Percentiles rank a stretch among this genome's conserved stretches.
Evolutionary conservation across 179 eudicot species (phyloP).

Genomic region (Carnegiea gigantea): DNA sequence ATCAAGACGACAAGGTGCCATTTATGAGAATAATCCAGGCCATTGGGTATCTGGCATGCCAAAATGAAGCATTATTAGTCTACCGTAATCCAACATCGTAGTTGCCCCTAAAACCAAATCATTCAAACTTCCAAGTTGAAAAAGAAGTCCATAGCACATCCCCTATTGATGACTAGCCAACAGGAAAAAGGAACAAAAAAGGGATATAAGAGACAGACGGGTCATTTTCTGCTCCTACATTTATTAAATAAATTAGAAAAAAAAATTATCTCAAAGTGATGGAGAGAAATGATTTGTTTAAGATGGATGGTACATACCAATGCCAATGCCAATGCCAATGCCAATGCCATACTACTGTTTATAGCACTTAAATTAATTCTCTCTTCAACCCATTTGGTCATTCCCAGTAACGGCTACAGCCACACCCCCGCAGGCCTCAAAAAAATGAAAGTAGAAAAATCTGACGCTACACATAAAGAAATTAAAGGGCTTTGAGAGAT

Average conservation of each 20-base stretch:
- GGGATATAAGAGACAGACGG: background rate
- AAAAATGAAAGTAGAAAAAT: slow-evolving; percentile 22
- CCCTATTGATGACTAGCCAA: slow-evolving; percentile 23
- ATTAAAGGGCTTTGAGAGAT: background rate
- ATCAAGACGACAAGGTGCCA: background rate
- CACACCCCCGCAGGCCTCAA: slow-evolving; percentile 19
- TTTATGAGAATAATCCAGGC: background rate
- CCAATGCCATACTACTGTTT: slow-evolving; percentile 13
- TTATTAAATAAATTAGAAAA: background rate
- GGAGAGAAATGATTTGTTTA: background rate
- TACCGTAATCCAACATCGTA: slow-evolving; percentile 11
- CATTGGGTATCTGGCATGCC: background rate
- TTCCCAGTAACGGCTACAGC: slow-evolving; percentile 30
- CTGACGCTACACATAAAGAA: background rate
- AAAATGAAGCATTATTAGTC: background rate
- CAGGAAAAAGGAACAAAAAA: slow-evolving; percentile 24
- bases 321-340: slow-evolving; percentile 1
- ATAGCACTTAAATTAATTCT: slow-evolving; percentile 18
- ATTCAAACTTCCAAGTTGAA: slow-evolving; percentile 4
- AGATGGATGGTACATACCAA: slow-evolving; percentile 7
- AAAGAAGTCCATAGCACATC: slow-evolving; percentile 3
- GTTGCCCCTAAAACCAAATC: slow-evolving; percentile 17
- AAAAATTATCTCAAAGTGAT: background rate
- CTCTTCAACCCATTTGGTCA: slow-evolving; percentile 25
- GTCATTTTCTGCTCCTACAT: slow-evolving; percentile 18